Evolutionary conservation across 805 yeast genomes (phyloP).

Genomic region (Phaffomyces antillensis): DNA sequence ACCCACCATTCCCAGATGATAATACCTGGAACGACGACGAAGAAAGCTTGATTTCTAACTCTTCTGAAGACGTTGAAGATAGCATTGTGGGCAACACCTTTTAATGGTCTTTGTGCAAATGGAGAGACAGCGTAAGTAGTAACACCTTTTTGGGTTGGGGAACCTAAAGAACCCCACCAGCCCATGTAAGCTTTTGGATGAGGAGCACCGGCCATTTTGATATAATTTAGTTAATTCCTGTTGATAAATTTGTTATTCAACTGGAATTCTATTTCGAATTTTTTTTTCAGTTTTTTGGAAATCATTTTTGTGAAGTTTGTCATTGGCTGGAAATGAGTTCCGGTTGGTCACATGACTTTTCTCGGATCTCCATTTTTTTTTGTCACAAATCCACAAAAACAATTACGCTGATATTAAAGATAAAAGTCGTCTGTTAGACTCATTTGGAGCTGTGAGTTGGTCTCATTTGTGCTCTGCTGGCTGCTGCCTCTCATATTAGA

Average conservation of each 20-base stretch:
- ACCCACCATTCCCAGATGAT: slow-evolving; percentile 85
- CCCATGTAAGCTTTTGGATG: slow-evolving; percentile 81
- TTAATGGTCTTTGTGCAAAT: slow-evolving; percentile 86
- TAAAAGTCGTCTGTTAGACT: neutral
- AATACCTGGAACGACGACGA: slow-evolving; percentile 67
- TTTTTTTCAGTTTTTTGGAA: slow-evolving; percentile 6
- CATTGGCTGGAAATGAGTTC: slow-evolving; percentile 9
- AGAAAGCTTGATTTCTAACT: slow-evolving; percentile 77
- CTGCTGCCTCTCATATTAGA: neutral
- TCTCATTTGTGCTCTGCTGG: neutral
- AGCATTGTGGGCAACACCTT: slow-evolving; percentile 78
- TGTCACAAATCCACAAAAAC: neutral
- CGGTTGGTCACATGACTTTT: neutral
- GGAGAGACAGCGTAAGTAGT: slow-evolving; percentile 90
- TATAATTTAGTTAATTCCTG: neutral
- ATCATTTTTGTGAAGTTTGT: slow-evolving; percentile 8
- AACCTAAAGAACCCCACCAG: slow-evolving; percentile 94
- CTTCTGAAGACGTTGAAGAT: slow-evolving; percentile 93
- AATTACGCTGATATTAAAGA: too few relatives aligned
- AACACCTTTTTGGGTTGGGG: slow-evolving; percentile 80
- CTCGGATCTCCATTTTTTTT: too few relatives aligned
- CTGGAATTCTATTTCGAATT: neutral
- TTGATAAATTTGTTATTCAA: neutral
- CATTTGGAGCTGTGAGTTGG: neutral
- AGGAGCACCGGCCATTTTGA: slow-evolving; percentile 58